phyloP scores from a whole-genome alignment of 306 rosid species.

The Abrus pulchellus region DNA sequence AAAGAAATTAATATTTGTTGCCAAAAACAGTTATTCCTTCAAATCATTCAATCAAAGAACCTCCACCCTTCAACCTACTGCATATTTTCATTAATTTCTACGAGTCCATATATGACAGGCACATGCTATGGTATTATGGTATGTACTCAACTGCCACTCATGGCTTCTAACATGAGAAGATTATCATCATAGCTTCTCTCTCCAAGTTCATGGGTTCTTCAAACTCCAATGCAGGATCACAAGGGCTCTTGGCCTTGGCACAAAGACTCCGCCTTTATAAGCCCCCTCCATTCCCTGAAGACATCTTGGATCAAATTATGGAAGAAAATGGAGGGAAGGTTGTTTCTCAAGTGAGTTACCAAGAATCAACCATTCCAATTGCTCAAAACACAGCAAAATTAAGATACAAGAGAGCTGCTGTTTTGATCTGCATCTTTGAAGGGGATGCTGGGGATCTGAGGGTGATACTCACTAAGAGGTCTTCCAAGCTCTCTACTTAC shows the following conservation, averaged over 20 bases:
- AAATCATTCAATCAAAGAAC: slow-evolving; percentile 27
- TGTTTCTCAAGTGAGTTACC: slow-evolving; percentile 71
- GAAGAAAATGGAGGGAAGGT: slow-evolving; percentile 64
- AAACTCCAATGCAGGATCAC: slow-evolving; percentile 44
- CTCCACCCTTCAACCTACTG: background rate
- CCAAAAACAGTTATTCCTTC: slow-evolving; percentile 20
- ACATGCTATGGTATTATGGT: slow-evolving; percentile 1
- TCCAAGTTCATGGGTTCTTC: slow-evolving; percentile 58
- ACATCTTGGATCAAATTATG: slow-evolving; percentile 55
- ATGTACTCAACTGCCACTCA: slow-evolving; percentile 16
- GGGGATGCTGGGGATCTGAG: slow-evolving; percentile 78
- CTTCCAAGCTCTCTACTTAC: slow-evolving; percentile 70
- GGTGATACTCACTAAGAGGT: slow-evolving; percentile 77
- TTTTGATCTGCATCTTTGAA: slow-evolving; percentile 78
- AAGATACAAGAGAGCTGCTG: slow-evolving; percentile 76
- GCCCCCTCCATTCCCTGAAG: slow-evolving; percentile 62
- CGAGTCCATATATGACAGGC: background rate
- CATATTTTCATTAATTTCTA: slow-evolving; percentile 15
- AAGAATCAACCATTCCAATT: slow-evolving; percentile 64
- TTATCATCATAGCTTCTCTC: slow-evolving; percentile 28
- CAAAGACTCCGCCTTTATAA: slow-evolving; percentile 78
- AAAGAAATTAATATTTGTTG: slow-evolving; percentile 13
- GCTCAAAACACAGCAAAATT: slow-evolving; percentile 49
- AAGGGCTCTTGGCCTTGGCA: slow-evolving; percentile 59
- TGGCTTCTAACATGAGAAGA: slow-evolving; percentile 62